Evolutionary conservation across 2,329 filamentous ascomycete genomes (phyloP), one percentile per base, ranked within the genome.

Genomic region (Nemania bipapillata): DNA sequence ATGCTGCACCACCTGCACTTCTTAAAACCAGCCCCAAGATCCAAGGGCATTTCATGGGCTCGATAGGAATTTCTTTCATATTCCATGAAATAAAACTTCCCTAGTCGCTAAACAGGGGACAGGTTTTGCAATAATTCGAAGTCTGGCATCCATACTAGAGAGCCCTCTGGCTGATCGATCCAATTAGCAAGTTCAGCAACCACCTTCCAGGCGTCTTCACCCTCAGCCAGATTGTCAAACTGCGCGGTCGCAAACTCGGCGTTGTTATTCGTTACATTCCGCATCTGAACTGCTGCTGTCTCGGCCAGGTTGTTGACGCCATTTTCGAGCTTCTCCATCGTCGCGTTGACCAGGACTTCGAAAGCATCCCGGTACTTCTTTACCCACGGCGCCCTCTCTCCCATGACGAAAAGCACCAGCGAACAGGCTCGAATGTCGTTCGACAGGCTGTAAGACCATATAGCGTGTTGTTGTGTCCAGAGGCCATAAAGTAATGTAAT

Each of bases 381-480:
- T 3, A 85, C 83, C 81, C 82, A 84, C 0, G 79, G 75, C 7
- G 83, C 83, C 32, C 83, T 80, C 70, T 85, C 84, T 4, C 82
- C 79, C 82, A 85, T 85, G 45, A 84, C 82, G 58, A 84, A 85
- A 1, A 85, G 76, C 1, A 85, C 83, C 1, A 83, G 79, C 0
- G 82, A 84, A 74, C 83, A 85, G 3, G 83, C 83, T 49, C 83
- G 82, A 56, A 85, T 80, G 54, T 85, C 83, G 70, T 85, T 83
- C 70, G 82, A 82, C 64, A 85, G 79, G 5, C 79, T 78, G n/a
- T 84, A 80, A 9, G 82, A 83, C 83, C 83, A 85, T 9, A 84
- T 78, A 35, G 77, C 75, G 47, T 82, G 78, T n/a, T 79, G 81
- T 49, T 82, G 81, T 2, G 81, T 83, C 79, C 79, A 81, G 1